Evolutionary conservation across 1,284 basidiomycete species (phyloP).

Genomic region (Marasmius tenuissimus): DNA sequence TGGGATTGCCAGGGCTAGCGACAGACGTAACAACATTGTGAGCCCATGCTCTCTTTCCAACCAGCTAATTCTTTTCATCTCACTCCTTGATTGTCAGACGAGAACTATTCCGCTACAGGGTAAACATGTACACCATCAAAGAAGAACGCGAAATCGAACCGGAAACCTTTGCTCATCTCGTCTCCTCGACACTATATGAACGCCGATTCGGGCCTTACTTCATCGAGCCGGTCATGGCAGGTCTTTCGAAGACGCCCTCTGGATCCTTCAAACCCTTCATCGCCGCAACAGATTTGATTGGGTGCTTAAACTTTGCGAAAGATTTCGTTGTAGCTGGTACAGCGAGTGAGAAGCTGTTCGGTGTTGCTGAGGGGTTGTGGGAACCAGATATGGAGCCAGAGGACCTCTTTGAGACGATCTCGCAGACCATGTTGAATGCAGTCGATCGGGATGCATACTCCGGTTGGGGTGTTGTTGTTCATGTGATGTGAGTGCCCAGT

Average conservation of each 20-base stretch:
- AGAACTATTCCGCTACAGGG: constrained; percentile 88
- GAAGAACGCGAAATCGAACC: constrained; percentile 98
- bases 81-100: constrained; percentile 45
- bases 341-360: constrained; percentile 91
- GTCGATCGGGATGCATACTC: constrained; percentile 96
- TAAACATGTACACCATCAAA: constrained; percentile 99
- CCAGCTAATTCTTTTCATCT: constrained; percentile 11
- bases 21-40: constrained; percentile 93
- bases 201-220: constrained; percentile 97
- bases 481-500: constrained; percentile 80
- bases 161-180: constrained; percentile 93
- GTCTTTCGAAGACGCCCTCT: constrained; percentile 74
- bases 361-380: constrained; percentile 98
- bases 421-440: constrained; percentile 93
- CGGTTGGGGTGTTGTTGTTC: constrained; percentile 95
- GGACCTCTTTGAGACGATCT: constrained; percentile 98
- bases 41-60: constrained; percentile 27
- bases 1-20: constrained; percentile 92
- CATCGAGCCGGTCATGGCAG: constrained; percentile 96
- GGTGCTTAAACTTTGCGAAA: constrained; percentile 93
- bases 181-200: constrained; percentile 97
- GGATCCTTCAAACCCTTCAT: constrained; percentile 90
- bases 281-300: constrained; percentile 94
- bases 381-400: constrained; percentile 96
- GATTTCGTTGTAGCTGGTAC: constrained; percentile 98